A percentile compares a stretch with the other conserved stretches of the same genome.
phyloP scores from a whole-genome alignment of 805 yeast genomes.

The Barnettozyma siamensis region DNA sequence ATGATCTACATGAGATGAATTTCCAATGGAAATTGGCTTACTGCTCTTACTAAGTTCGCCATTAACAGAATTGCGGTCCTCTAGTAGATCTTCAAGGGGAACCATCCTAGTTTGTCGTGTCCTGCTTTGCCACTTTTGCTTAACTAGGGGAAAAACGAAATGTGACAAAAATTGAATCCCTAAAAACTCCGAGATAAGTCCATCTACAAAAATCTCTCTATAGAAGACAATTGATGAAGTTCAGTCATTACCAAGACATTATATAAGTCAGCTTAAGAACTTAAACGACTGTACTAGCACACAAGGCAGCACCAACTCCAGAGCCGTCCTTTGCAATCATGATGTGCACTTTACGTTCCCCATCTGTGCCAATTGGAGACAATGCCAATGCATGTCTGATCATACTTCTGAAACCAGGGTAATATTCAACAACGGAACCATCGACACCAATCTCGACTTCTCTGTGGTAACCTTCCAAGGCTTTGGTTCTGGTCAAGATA shows the following conservation, averaged over 20 bases:
- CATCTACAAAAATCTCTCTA: no score
- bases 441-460: constrained; percentile 93
- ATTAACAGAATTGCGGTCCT: no score
- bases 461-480: constrained; percentile 55
- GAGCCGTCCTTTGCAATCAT: constrained; percentile 92
- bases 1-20: not conserved
- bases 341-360: constrained; percentile 68
- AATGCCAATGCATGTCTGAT: constrained; percentile 71
- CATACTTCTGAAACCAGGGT: constrained; percentile 82
- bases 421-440: constrained; percentile 89
- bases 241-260: no score
- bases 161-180: no score
- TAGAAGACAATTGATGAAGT: no score
- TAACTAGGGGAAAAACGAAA: no score
- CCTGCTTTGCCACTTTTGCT: not conserved
- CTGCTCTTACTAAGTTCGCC: no score
- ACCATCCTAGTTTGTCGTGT: no score
- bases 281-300: constrained; percentile 37
- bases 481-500: constrained; percentile 57
- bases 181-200: no score
- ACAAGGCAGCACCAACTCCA: constrained; percentile 95
- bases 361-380: constrained; percentile 67
- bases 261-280: not conserved
- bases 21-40: not conserved
- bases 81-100: no score